These are phyloP conservation scores for Tetracladium marchalianum DNA, from an alignment of 495 filamentous ascomycete genomes.

Conservation along the genomic window DNA sequence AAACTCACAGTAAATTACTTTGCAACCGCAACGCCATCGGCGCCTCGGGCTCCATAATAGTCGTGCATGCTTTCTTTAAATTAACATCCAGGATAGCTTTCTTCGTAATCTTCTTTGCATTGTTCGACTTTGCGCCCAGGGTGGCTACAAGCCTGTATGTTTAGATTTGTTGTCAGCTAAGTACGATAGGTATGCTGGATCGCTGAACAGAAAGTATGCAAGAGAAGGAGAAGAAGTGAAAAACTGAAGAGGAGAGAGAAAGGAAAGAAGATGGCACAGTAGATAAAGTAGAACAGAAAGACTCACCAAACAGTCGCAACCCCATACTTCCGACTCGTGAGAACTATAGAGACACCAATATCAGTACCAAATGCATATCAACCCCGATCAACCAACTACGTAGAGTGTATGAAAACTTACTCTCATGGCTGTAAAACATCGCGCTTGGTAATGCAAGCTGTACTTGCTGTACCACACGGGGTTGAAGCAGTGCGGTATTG, in stretches of 20 bases:
- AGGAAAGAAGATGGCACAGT: neutral
- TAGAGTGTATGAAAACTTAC: constrained; percentile 34
- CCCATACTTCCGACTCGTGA: constrained; percentile 80
- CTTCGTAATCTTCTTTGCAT: constrained; percentile 64
- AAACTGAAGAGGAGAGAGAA: neutral
- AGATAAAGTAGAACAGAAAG: neutral
- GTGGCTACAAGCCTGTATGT: constrained; percentile 78
- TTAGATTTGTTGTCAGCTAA: neutral
- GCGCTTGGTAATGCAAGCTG: neutral
- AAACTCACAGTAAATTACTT: constrained; percentile 58
- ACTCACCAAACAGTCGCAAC: constrained; percentile 89
- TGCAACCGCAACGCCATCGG: constrained; percentile 90
- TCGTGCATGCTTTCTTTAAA: constrained; percentile 74
- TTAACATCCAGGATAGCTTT: constrained; percentile 86
- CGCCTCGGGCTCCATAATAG: constrained; percentile 72
- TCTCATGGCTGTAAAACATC: constrained; percentile 94
- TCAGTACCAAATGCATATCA: too few relatives aligned
- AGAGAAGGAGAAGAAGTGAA: neutral
- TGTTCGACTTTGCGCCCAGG: constrained; percentile 58
- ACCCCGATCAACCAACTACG: neutral
- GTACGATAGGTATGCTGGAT: neutral
- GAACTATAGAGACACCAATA: constrained; percentile 43
- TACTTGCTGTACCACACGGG: too few relatives aligned
- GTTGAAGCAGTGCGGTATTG: too few relatives aligned
- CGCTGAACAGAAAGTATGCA: neutral